These are phyloP conservation scores for Cryptosporidium meleagridis DNA, from an alignment of 169 alveolate species.

Conservation along the genomic window DNA sequence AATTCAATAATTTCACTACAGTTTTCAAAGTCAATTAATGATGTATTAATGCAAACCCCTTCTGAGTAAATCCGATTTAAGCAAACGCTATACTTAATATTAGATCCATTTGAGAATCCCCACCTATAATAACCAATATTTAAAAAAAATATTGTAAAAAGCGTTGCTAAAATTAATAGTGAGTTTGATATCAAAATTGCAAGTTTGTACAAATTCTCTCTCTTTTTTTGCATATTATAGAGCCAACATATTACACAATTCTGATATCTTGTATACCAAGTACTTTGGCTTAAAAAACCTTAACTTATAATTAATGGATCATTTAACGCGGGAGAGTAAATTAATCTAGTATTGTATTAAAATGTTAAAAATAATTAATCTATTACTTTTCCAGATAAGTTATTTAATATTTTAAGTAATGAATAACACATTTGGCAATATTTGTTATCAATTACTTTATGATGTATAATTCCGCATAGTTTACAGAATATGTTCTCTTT, in stretches of 20 bases:
- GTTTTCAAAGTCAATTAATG: neutral
- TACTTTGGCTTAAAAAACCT: neutral
- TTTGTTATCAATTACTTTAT: neutral
- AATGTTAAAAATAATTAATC: neutral
- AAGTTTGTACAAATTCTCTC: neutral
- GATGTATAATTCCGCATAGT: neutral
- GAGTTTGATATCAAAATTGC: neutral
- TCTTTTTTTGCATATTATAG: neutral
- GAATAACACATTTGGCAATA: neutral
- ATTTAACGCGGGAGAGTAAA: neutral
- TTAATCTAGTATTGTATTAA: neutral
- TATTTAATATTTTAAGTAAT: neutral
- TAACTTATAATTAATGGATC: neutral
- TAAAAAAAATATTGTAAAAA: conserved; percentile 11
- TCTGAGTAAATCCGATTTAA: neutral
- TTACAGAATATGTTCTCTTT: neutral
- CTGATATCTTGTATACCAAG: neutral
- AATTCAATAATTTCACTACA: conserved; percentile 24
- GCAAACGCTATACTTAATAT: conserved; percentile 7
- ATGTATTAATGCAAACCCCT: conserved; percentile 27
- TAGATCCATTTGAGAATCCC: conserved; percentile 45
- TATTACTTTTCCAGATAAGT: neutral
- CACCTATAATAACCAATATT: conserved; percentile 11
- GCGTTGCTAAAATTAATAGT: neutral
- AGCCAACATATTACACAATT: neutral